phyloP scores from a whole-genome alignment of 208 protist genomes.

The Novymonas esmeraldas region DNA sequence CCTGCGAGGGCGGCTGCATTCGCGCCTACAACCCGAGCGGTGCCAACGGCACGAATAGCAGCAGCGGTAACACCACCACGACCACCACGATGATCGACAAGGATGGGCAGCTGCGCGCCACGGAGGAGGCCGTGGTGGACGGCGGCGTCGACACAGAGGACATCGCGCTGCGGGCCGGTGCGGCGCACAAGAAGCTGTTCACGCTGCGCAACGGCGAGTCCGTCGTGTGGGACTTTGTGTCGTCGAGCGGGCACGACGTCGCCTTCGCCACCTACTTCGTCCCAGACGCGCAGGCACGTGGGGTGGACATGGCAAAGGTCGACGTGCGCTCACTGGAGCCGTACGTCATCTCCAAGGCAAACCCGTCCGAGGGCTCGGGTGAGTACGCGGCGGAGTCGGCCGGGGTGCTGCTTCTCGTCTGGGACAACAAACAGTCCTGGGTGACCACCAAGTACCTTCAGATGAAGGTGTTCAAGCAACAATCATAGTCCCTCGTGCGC shows the following conservation, averaged over 20 bases:
- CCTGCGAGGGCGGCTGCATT: slow-evolving; percentile 52
- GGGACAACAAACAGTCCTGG: slow-evolving; percentile 61
- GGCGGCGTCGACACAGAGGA: slow-evolving; percentile 32
- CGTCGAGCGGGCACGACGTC: slow-evolving; percentile 34
- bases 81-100: background rate
- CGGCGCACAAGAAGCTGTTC: slow-evolving; percentile 41
- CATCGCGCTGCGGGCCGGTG: slow-evolving; percentile 35
- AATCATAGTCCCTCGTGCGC: background rate
- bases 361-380: slow-evolving; percentile 32
- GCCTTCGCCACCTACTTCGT: slow-evolving; percentile 28
- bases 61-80: background rate
- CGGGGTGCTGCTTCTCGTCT: slow-evolving; percentile 44
- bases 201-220: slow-evolving; percentile 28
- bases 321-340: slow-evolving; percentile 18
- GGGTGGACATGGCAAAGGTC: slow-evolving; percentile 3
- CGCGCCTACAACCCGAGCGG: slow-evolving; percentile 34
- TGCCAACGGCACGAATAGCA: background rate
- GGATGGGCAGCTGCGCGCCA: background rate
- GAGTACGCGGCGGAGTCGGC: slow-evolving; percentile 32
- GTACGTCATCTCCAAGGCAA: slow-evolving; percentile 35
- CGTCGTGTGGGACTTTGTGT: slow-evolving; percentile 49
- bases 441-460: slow-evolving; percentile 46
- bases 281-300: background rate
- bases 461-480: slow-evolving; percentile 56
- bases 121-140: slow-evolving; percentile 19